phyloP scores from a whole-genome alignment of 305 asterid species.

The Fraxinus platypoda region DNA sequence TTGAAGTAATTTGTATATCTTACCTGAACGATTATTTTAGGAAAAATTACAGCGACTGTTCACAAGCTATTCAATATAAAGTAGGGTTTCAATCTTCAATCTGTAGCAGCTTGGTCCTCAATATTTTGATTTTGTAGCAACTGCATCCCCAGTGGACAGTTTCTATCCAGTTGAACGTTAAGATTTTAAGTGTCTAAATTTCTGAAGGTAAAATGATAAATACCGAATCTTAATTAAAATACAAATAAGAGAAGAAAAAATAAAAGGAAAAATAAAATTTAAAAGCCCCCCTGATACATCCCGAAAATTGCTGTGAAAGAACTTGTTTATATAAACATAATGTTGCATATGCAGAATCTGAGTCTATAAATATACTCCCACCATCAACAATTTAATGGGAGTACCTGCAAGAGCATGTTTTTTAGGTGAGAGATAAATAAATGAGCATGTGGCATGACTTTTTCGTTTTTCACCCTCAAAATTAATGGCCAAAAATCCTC shows the following conservation, averaged over 20 bases:
- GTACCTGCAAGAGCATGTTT: background rate
- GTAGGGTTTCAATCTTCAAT: background rate
- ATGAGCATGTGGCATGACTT: background rate
- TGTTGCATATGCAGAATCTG: background rate
- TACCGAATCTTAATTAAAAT: background rate
- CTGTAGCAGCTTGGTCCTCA: background rate
- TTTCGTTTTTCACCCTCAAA: background rate
- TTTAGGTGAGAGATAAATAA: background rate
- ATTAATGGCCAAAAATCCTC: background rate
- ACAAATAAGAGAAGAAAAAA: background rate
- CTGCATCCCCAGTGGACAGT: background rate
- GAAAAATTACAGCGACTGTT: background rate
- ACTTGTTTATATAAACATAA: background rate
- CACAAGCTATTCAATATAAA: background rate
- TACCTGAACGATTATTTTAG: background rate
- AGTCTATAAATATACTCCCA: background rate
- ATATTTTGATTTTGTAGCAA: background rate
- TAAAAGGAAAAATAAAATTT: background rate
- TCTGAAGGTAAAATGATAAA: background rate
- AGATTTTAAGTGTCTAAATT: background rate
- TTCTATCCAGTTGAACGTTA: background rate
- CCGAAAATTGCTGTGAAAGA: background rate
- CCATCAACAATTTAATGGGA: background rate
- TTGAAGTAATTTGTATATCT: background rate
- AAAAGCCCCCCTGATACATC: background rate